Evolutionary conservation across 768 basidiomycete species (phyloP), one percentile per base, ranked within the genome.

Genomic region (Imleria badia): DNA sequence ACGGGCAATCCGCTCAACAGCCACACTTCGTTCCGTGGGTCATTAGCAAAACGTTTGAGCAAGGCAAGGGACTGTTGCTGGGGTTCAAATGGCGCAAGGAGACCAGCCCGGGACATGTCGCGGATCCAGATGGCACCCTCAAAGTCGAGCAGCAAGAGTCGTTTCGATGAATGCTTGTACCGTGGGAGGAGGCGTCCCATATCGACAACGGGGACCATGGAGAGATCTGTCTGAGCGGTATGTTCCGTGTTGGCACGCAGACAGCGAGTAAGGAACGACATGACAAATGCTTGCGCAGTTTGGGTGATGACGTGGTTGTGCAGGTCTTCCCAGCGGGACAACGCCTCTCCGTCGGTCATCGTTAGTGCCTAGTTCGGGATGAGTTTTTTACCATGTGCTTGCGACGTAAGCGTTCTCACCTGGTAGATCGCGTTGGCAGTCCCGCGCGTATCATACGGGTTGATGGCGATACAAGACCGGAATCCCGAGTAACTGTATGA

Each of bases 401-500:
- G 11, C 10, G 3, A 22, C 7, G 1, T 13, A 10, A 19, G n/a
- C 6, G n/a, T 13, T 30, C 62, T 49, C 35, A 66, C 70, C 56
- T 83, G 81, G 46, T 83, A 58, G 60, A 94, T 93, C 3, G 91
- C 92, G 29, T 84, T 76, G 1, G 93, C 89, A 2, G 93, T 93
- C n/a, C 85, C 87, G 29, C 89, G 81, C 36, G 81, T 81, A 60
- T 92, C 90, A 82, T 89, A 94, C 1, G 91, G 92, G 65, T 94
- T 94, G 67, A 94, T 78, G 13, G 87, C 85, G 43, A 94, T 89
- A 60, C 91, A 94, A 13, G 87, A 89, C 38, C 91, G 76, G 75
- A 94, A 94, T 14, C 92, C 91, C 44, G 85, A 87, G 65, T 91
- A 92, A 60, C 84, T 87, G 66, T 94, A 94, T 6, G 85, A 85